Percentiles rank a stretch among this genome's conserved stretches.
These are phyloP conservation scores for Neurospora tetrasperma DNA, from an alignment of 495 filamentous ascomycete species.

Conservation along the genomic window DNA sequence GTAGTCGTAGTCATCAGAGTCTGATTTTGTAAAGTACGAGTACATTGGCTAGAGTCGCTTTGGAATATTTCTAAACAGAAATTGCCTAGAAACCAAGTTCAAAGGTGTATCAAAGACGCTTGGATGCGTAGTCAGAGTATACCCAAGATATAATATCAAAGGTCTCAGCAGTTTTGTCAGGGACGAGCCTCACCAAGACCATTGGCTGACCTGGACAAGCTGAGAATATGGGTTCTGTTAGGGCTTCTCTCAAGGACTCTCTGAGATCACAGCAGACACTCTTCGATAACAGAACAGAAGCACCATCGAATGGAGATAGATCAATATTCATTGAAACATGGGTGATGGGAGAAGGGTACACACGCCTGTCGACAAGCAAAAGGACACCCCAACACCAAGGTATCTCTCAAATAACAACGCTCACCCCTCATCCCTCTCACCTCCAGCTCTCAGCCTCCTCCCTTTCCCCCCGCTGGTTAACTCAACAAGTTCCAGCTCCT, in stretches of 20 bases:
- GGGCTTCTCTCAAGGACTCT: neutral
- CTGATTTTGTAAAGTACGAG: neutral
- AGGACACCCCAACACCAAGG: neutral
- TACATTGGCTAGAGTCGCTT: too few species aligned
- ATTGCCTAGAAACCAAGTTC: too few species aligned
- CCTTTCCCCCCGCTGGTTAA: too few species aligned
- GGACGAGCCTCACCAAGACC: constrained; percentile 4
- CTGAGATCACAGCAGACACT: neutral
- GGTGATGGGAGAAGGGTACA: neutral
- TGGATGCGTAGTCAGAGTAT: too few species aligned
- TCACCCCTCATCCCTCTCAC: neutral
- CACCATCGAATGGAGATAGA: neutral
- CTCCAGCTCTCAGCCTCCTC: neutral
- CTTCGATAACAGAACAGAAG: neutral
- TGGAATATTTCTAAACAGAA: too few species aligned
- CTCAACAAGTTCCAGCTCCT: neutral
- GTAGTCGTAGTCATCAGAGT: too few species aligned
- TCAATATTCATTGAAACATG: neutral
- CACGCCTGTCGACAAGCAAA: neutral
- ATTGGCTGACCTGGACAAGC: constrained; percentile 19
- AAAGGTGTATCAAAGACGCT: too few species aligned
- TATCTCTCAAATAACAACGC: neutral
- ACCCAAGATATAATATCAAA: neutral
- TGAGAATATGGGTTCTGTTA: neutral
- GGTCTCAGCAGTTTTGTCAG: too few species aligned